phyloP scores from a whole-genome alignment of 164 flowering plant species.

The Stephania cephalantha region DNA sequence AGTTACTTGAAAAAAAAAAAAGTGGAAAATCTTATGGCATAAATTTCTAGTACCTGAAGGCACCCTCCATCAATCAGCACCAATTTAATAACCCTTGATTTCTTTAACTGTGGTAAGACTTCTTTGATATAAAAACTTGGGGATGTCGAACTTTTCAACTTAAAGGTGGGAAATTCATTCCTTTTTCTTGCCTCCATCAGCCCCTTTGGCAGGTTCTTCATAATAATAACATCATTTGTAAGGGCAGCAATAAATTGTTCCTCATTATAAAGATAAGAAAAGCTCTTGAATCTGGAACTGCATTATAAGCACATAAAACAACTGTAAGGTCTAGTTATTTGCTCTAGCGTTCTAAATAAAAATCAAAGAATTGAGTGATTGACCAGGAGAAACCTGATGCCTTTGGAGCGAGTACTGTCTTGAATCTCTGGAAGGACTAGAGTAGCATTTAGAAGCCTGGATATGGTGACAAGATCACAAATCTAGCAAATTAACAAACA shows the following conservation, averaged over 20 bases:
- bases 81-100: constrained; percentile 64
- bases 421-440: constrained; percentile 96
- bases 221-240: constrained; percentile 58
- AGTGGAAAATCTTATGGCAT: not conserved
- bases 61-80: constrained; percentile 69
- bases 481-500: constrained; percentile 61
- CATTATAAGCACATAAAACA: constrained; percentile 6
- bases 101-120: constrained; percentile 60
- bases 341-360: not conserved
- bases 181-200: constrained; percentile 60
- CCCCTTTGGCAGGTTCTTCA: constrained; percentile 63
- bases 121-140: constrained; percentile 54
- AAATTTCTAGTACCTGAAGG: constrained; percentile 57
- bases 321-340: not conserved
- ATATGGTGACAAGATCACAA: constrained; percentile 84
- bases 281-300: constrained; percentile 85
- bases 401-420: constrained; percentile 71
- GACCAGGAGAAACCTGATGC: constrained; percentile 60
- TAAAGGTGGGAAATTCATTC: constrained; percentile 58
- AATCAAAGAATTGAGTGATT: not conserved
- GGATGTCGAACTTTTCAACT: constrained; percentile 58
- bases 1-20: not conserved
- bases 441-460: constrained; percentile 97
- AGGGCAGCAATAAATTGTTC: constrained; percentile 81
- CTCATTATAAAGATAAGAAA: constrained; percentile 88